These are phyloP conservation scores for Kodamaea fungicola DNA, from an alignment of 1,139 yeast genomes.

Conservation along the genomic window DNA sequence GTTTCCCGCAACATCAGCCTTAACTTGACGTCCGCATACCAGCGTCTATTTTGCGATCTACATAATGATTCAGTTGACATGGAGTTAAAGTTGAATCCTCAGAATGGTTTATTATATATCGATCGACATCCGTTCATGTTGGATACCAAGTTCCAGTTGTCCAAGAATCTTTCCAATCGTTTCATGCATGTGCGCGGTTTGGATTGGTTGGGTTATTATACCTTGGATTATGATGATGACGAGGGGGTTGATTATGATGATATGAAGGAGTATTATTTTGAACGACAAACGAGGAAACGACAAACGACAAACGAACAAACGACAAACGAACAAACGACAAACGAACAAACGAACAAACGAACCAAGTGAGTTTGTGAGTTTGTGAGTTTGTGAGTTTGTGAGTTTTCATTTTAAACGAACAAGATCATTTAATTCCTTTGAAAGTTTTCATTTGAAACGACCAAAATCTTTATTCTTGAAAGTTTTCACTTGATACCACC, in stretches of 20 bases:
- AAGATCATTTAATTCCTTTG: too few species aligned
- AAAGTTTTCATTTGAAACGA: too few species aligned
- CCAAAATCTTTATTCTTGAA: too few species aligned
- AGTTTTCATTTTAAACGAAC: too few species aligned
- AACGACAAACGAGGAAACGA: too few species aligned
- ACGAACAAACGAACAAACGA: too few species aligned
- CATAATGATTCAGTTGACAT: slow-evolving; percentile 2
- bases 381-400: too few species aligned
- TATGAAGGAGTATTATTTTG: slow-evolving; percentile 11
- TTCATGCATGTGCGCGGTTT: slow-evolving; percentile 2
- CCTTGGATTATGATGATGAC: slow-evolving; percentile 1
- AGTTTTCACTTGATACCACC: too few species aligned
- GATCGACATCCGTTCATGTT: slow-evolving; percentile 11
- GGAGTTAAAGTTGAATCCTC: slow-evolving; percentile 6
- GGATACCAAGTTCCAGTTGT: slow-evolving; percentile 6
- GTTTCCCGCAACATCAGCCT: slow-evolving; percentile 3
- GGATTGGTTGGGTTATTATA: too few species aligned
- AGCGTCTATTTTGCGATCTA: slow-evolving; percentile 9
- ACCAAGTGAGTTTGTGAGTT: too few species aligned
- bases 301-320: too few species aligned
- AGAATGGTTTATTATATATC: slow-evolving; percentile 8
- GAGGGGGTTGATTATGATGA: slow-evolving; percentile 19
- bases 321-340: too few species aligned
- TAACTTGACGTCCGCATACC: slow-evolving; percentile 7
- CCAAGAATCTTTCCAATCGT: slow-evolving; percentile 3